Conservation (phyloP, 345 rosid genomes). For the Acer campestre region DNA sequence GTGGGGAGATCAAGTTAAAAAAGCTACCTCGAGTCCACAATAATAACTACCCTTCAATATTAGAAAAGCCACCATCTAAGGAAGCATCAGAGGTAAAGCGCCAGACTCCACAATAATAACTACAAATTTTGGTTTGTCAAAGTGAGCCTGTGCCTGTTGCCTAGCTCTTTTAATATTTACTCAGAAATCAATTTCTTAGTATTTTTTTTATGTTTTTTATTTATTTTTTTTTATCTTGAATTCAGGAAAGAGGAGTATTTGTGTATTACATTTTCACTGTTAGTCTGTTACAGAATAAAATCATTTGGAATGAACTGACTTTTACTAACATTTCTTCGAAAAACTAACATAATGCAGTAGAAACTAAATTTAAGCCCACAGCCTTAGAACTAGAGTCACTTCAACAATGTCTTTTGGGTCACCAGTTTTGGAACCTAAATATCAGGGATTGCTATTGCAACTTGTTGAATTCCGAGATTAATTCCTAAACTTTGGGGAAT, state of each 20-base stretch:
- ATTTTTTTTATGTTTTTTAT: not conserved
- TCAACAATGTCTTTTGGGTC: conserved; percentile 4
- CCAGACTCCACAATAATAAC: not conserved
- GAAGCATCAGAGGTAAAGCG: not conserved
- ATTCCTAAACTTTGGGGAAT: too few relatives aligned
- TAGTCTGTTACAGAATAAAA: not conserved
- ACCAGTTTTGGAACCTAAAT: not conserved
- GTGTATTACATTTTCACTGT: too few relatives aligned
- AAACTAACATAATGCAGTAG: not conserved
- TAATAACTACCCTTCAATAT: not conserved
- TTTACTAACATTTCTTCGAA: not conserved
- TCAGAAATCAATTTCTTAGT: not conserved
- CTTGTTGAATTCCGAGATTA: too few relatives aligned
- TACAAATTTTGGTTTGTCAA: not conserved
- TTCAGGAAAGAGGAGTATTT: not conserved
- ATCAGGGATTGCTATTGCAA: not conserved
- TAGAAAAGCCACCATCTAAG: not conserved
- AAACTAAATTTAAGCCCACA: not conserved
- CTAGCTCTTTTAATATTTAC: not conserved
- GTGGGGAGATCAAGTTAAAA: not conserved
- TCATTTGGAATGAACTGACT: not conserved
- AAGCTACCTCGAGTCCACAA: not conserved
- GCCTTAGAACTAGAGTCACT: not conserved
- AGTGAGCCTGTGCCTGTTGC: not conserved
- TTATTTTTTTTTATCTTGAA: not conserved